Base-by-base conservation (phyloP, 1,284 basidiomycete species). In the Fomitopsis pinicola region DNA sequence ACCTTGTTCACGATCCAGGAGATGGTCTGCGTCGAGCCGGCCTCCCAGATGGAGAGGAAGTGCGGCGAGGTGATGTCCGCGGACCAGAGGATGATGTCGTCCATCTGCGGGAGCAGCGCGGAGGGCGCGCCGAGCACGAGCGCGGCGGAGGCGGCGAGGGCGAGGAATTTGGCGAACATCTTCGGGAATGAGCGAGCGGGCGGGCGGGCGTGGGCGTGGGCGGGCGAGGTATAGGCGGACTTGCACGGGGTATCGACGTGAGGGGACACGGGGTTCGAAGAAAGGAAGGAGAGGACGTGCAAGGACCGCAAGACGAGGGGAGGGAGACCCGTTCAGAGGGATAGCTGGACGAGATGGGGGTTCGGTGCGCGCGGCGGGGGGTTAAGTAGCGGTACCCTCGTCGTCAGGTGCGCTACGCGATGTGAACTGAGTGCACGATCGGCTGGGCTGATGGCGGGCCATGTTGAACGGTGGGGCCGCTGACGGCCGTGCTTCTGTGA, bases 11-110 rank as follows among this genome's bases (percentile, higher is more conserved):
- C 75, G 42, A 64, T 63, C 72, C 72, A 73, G 10, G 57, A 67
- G 40, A 74, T 63, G 17, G 36, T 46, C 62, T 68, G 66, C 15
- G 35, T 63, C 17, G 64, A 48, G 45, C 59, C 59, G 38, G 63
- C 48, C 5, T 15, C 48, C 69, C 68, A 73, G 9, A 66, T 33
- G 5, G 48, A 59, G 6, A 60, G 59, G 3, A 50, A 42, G 10
- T 44, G 60, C 5, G 83, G 83, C 6, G 62, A 66, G 5, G 72
- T 81, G 68, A 87, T 79, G 3, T 62, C 55, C 0, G 86, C 84
- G 58, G 75, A 76, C 71, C 76, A 73, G 57, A 84, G 82, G 53
- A 80, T 68, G 64, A 76, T 64, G 59, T 76, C 62, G n/a, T 66
- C 63, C 19, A 73, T 71, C 22, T 57, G 33, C 57, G 58, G 53